A percentile compares a stretch with the other conserved stretches of the same genome.
phyloP scores from a whole-genome alignment of 1,284 basidiomycete genomes.

The Cronartium quercuum region DNA sequence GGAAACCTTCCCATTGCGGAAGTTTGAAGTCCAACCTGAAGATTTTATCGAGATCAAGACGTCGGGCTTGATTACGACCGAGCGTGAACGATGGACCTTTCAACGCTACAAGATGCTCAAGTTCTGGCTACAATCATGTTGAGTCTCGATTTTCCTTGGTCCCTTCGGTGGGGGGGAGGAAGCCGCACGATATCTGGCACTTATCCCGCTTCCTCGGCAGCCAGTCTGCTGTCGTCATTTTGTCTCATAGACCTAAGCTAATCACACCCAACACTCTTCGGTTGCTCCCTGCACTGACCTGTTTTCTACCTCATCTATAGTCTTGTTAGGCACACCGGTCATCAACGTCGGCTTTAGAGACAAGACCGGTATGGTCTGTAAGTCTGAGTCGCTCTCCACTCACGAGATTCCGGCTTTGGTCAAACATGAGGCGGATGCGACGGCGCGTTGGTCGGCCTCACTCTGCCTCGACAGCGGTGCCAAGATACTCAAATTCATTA shows the following conservation, averaged over 20 bases:
- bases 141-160: neutral
- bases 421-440: neutral
- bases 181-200: too few species aligned
- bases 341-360: slow-evolving; percentile 23
- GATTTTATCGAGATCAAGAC: slow-evolving; percentile 32
- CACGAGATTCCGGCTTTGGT: slow-evolving; percentile 5
- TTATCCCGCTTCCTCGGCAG: too few species aligned
- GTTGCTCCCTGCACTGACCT: neutral
- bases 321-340: slow-evolving; percentile 12
- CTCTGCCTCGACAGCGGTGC: neutral
- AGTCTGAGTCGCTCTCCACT: neutral
- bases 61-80: neutral
- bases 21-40: neutral
- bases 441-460: slow-evolving; percentile 4
- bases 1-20: neutral
- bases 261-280: neutral
- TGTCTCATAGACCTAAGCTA: neutral
- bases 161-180: too few species aligned
- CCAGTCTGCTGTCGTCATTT: neutral
- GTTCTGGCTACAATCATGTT: slow-evolving; percentile 37
- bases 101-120: slow-evolving; percentile 25
- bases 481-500: neutral
- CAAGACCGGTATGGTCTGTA: neutral
- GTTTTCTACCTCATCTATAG: too few species aligned
- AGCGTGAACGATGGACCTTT: slow-evolving; percentile 4